These are phyloP conservation scores for Calonectria leucothoes DNA, from an alignment of 2,329 filamentous ascomycete species.

Conservation along the genomic window DNA sequence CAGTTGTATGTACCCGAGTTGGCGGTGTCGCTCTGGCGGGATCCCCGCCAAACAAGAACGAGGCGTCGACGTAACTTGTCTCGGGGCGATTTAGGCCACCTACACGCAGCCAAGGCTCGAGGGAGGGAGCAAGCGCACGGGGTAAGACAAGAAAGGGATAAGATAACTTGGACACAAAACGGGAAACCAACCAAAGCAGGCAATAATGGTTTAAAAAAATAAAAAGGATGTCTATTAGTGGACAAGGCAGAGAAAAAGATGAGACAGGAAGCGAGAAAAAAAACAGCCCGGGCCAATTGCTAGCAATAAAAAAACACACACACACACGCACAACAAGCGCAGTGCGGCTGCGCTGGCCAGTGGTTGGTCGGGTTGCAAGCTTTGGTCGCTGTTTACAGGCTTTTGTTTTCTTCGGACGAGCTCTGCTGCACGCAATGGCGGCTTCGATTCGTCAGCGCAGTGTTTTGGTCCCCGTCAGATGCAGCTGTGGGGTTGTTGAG, in stretches of 20 bases:
- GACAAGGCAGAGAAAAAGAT: not conserved
- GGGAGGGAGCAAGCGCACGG: not conserved
- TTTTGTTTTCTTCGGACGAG: not conserved
- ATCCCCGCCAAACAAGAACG: conserved; percentile 14
- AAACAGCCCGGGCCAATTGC: conserved; percentile 1
- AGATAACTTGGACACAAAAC: not conserved
- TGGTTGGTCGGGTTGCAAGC: not conserved
- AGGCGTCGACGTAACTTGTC: conserved; percentile 4
- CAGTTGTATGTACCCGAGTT: conserved; percentile 6
- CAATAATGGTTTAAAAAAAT: not conserved
- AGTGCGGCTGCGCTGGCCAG: conserved; percentile 1
- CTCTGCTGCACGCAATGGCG: not conserved
- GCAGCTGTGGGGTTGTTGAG: conserved; percentile 41
- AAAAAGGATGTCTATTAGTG: not conserved
- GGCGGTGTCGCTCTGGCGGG: conserved; percentile 13
- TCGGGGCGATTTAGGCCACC: not conserved
- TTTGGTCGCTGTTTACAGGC: conserved; percentile 16
- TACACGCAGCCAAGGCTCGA: not conserved
- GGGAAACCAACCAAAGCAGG: not conserved
- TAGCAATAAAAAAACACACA: conserved; percentile 13
- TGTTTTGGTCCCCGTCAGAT: conserved; percentile 30
- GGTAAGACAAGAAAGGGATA: not conserved
- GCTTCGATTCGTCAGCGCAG: conserved; percentile 1
- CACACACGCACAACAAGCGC: not conserved
- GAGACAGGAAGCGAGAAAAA: not conserved